phyloP scores from a whole-genome alignment of 2,329 filamentous ascomycete species.

The Pseudomassariella vexata region DNA sequence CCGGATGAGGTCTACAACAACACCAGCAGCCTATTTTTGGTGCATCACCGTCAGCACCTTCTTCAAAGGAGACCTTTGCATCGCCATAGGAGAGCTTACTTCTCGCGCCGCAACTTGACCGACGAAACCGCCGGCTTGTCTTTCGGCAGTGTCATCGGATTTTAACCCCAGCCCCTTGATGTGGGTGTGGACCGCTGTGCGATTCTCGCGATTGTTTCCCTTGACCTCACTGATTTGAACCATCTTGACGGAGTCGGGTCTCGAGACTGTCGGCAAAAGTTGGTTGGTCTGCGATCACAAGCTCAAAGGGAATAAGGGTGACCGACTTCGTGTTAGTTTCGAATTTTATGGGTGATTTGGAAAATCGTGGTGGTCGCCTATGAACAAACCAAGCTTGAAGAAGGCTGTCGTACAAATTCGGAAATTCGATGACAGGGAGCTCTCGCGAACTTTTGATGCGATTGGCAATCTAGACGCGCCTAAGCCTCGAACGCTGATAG shows the following conservation, averaged over 20 bases:
- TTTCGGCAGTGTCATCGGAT: constrained; percentile 78
- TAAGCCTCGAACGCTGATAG: too few species aligned
- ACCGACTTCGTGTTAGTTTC: too few species aligned
- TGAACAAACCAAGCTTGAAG: too few species aligned
- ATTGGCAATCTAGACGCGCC: too few species aligned
- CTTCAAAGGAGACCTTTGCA: too few species aligned
- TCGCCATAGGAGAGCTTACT: constrained; percentile 45
- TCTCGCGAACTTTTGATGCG: too few species aligned
- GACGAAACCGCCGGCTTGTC: constrained; percentile 76
- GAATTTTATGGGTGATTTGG: too few species aligned
- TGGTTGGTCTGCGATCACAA: not conserved
- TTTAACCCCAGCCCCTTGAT: constrained; percentile 92
- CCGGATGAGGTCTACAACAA: constrained; percentile 92
- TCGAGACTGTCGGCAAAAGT: not conserved
- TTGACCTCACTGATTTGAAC: constrained; percentile 93
- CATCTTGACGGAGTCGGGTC: constrained; percentile 45
- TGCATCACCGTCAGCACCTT: too few species aligned
- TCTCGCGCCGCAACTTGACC: constrained; percentile 85
- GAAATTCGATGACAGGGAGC: too few species aligned
- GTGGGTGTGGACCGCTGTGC: constrained; percentile 94
- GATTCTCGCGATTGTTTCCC: constrained; percentile 88
- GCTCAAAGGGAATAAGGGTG: too few species aligned
- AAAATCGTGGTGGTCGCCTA: too few species aligned
- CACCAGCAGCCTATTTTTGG: constrained; percentile 71
- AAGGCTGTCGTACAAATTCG: too few species aligned